Evolutionary conservation across 2,329 filamentous ascomycete genomes (phyloP), one percentile per base, ranked within the genome.

Genomic region (Mycogone perniciosa): DNA sequence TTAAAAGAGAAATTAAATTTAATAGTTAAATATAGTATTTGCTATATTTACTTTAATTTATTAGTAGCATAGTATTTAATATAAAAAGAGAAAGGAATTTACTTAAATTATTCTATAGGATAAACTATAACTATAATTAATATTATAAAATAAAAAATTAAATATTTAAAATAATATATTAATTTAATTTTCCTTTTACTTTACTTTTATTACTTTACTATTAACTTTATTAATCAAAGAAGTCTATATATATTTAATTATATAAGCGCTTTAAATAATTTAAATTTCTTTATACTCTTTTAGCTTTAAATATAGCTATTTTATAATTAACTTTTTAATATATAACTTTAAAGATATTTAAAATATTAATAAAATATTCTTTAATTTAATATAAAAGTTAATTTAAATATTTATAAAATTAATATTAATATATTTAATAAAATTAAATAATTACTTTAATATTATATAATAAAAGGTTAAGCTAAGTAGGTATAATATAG

Each of bases 261-360:
- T 20, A 29, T 11, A 35, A 13, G 42, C 48, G 20, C 20, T 31
- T 29, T 51, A 3, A 42, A 51, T 51, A n/a, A 37, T 51, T 7
- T 39, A 43, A 6, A 46, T 43, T 31, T 46, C 13, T 39, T 46
- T 29, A 42, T 51, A 51, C 44, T 51, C 48, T 35, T 51, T 35
- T 10, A 37, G 48, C 27, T 43, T 37, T n/a, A 51, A 29, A 43
- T 43, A 51, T 26, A 37, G 48, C 31, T 43, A 37, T 38, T 10
- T 26, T 13, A 29, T 46, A 5, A 46, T 37, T 30, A 30, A 51
- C n/a, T 33, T 10, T 38, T 42, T 9, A 5, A 44, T 27, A 34
- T 51, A 51, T 13, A 27, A 11, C 38, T 31, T 35, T 8, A 51
- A 39, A 38, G 42, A 51, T 7, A 10, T 33, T 42, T 46, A n/a